These are phyloP conservation scores for Termitomyces titanicus DNA, from an alignment of 768 basidiomycete genomes.

Conservation along the genomic window DNA sequence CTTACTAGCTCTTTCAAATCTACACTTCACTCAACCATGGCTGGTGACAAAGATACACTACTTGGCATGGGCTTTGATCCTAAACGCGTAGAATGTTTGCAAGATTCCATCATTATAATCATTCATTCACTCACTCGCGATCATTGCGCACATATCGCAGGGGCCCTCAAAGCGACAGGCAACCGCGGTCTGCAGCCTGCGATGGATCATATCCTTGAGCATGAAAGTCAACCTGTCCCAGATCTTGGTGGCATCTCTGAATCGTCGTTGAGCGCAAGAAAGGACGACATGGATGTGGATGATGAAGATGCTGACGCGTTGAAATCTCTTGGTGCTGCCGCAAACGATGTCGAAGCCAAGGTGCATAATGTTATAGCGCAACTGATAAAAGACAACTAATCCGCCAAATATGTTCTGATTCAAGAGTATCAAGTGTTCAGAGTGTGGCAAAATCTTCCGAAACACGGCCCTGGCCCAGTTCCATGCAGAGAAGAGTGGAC, in stretches of 20 bases:
- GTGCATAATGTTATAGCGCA: constrained; percentile 28
- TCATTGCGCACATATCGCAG: constrained; percentile 35
- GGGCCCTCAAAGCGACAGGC: constrained; percentile 85
- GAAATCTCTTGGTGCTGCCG: constrained; percentile 42
- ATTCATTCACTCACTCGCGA: constrained; percentile 8
- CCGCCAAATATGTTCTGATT: neutral
- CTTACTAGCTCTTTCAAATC: neutral
- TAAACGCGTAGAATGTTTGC: constrained; percentile 81
- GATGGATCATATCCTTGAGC: constrained; percentile 85
- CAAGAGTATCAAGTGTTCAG: constrained; percentile 79
- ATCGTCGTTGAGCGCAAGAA: constrained; percentile 22
- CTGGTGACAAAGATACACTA: constrained; percentile 70
- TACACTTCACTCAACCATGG: constrained; percentile 27
- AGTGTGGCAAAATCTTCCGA: constrained; percentile 83
- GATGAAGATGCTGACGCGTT: constrained; percentile 72
- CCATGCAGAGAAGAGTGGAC: constrained; percentile 93
- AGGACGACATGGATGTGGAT: constrained; percentile 46
- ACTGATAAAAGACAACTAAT: neutral
- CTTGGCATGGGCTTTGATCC: constrained; percentile 86
- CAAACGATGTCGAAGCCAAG: constrained; percentile 60
- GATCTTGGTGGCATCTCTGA: constrained; percentile 45
- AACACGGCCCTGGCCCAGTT: constrained; percentile 87
- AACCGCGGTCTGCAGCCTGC: constrained; percentile 85
- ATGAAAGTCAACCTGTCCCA: constrained; percentile 75
- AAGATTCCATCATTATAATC: constrained; percentile 2